These are phyloP conservation scores for Rhodosporidiobolus sp. DNA, from an alignment of 768 basidiomycete species.

Conservation along the genomic window DNA sequence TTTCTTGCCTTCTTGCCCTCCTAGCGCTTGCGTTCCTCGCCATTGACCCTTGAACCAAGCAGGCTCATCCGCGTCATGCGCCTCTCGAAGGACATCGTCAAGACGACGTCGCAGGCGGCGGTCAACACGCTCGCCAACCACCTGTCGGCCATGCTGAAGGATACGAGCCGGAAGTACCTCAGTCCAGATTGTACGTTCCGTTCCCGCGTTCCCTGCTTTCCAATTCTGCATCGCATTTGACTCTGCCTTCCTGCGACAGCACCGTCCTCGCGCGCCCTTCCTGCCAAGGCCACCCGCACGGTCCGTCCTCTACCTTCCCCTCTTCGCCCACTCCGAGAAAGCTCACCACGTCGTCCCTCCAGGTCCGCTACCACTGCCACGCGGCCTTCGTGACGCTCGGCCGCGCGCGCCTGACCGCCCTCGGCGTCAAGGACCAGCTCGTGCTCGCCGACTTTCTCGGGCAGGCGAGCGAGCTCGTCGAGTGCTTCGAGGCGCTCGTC, in stretches of 20 bases:
- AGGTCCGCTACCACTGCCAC: not conserved
- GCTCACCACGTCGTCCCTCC: too few species aligned
- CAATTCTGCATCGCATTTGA: too few species aligned
- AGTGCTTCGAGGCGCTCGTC: slow-evolving; percentile 15
- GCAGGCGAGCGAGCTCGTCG: slow-evolving; percentile 1
- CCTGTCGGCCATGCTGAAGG: not conserved
- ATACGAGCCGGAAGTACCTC: not conserved
- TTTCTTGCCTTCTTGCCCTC: not conserved
- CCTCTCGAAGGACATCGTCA: not conserved
- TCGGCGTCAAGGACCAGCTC: not conserved
- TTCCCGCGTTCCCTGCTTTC: too few species aligned
- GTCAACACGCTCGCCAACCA: not conserved
- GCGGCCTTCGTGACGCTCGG: slow-evolving; percentile 2
- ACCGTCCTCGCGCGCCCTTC: too few species aligned
- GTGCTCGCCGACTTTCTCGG: slow-evolving; percentile 2
- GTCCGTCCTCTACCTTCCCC: not conserved
- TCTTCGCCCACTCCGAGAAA: too few species aligned
- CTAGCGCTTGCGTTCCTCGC: too few species aligned
- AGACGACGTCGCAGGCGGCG: not conserved
- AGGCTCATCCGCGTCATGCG: slow-evolving; percentile 2
- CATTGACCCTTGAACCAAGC: too few species aligned
- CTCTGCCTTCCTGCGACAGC: not conserved
- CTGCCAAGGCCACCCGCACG: not conserved
- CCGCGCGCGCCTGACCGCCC: slow-evolving; percentile 1
- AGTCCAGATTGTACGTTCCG: not conserved